These are phyloP conservation scores for Eucalyptus tenuipes DNA, from an alignment of 345 rosid genomes.

Conservation along the genomic window DNA sequence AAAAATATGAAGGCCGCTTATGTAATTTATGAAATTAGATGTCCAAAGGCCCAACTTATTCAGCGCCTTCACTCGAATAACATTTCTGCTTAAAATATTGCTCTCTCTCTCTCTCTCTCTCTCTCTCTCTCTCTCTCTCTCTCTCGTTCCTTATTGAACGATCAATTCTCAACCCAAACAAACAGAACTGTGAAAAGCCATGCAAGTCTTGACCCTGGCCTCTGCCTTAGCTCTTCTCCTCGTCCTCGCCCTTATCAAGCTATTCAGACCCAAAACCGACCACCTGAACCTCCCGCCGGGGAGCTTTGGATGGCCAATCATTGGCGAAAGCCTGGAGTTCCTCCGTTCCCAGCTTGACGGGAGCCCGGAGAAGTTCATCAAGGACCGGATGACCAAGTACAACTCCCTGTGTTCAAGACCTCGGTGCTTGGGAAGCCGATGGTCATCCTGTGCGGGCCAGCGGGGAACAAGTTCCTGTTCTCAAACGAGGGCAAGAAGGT, in stretches of 20 bases:
- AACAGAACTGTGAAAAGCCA: background rate
- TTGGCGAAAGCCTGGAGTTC: background rate
- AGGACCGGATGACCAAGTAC: background rate
- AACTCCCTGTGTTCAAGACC: background rate
- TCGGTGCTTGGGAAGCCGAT: background rate
- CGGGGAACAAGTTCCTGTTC: background rate
- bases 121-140: too few relatives aligned
- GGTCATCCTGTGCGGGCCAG: background rate
- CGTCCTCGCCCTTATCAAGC: background rate
- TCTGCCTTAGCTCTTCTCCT: background rate
- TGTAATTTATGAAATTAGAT: too few relatives aligned
- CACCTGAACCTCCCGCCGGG: background rate
- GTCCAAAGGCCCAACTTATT: background rate
- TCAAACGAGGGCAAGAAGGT: background rate
- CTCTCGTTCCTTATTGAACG: background rate
- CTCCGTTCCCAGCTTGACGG: background rate
- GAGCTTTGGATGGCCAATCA: background rate
- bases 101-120: background rate
- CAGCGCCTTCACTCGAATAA: background rate
- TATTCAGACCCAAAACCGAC: background rate
- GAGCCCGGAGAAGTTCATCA: background rate
- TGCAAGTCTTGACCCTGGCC: background rate
- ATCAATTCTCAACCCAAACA: background rate
- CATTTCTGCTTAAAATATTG: too few relatives aligned
- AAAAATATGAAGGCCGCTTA: background rate